Percentiles rank a stretch among this genome's conserved stretches.
These are phyloP conservation scores for Suillus subaureus DNA, from an alignment of 768 basidiomycete genomes.

Conservation along the genomic window DNA sequence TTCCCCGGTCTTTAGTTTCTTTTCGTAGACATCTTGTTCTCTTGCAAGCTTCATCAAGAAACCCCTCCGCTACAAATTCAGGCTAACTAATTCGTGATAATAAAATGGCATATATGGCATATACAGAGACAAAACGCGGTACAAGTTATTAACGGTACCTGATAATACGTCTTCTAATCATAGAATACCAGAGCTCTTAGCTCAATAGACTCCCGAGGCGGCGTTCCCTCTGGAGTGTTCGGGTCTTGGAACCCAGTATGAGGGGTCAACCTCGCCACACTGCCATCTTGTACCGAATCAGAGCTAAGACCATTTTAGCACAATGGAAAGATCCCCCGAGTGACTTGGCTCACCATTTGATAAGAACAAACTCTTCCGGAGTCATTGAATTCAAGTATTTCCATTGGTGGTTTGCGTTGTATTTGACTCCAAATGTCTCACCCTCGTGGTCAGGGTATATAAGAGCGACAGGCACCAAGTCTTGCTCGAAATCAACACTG, in stretches of 20 bases:
- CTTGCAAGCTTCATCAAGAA: too few species aligned
- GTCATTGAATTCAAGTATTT: slow-evolving; percentile 46
- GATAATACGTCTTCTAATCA: not conserved
- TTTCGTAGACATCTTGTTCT: too few species aligned
- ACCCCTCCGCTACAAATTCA: too few species aligned
- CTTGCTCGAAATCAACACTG: slow-evolving; percentile 39
- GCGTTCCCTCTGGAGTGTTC: slow-evolving; percentile 33
- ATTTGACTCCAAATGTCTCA: slow-evolving; percentile 44
- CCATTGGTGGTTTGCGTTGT: slow-evolving; percentile 44
- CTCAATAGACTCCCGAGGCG: slow-evolving; percentile 38
- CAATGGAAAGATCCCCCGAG: not conserved
- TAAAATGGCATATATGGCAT: too few species aligned
- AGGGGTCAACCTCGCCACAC: slow-evolving; percentile 33
- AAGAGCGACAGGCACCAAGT: slow-evolving; percentile 41
- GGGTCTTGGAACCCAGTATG: slow-evolving; percentile 40
- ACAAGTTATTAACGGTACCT: not conserved
- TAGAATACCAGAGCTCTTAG: slow-evolving; percentile 22
- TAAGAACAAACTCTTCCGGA: slow-evolving; percentile 46
- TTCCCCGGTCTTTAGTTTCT: too few species aligned
- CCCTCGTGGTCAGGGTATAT: slow-evolving; percentile 45
- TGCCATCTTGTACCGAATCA: slow-evolving; percentile 39
- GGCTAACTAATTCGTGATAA: too few species aligned
- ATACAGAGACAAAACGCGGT: too few species aligned
- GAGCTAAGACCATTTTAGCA: slow-evolving; percentile 24
- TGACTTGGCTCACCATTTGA: slow-evolving; percentile 44